Evolutionary conservation across 2,329 filamentous ascomycete genomes (phyloP).

Genomic region (Colletotrichum noveboracense): DNA sequence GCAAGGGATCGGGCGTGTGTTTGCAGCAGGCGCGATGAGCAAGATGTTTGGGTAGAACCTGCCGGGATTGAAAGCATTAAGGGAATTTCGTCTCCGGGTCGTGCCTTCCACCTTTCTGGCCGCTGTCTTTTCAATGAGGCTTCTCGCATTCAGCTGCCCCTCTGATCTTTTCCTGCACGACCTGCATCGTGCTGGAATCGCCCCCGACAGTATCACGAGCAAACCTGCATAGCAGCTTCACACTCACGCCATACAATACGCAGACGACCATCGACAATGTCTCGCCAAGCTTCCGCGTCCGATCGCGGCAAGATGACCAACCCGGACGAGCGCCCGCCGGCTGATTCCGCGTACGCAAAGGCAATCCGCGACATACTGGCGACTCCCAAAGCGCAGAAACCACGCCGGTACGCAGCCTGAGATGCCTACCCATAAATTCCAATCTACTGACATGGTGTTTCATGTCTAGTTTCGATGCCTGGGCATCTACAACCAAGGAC

Average conservation of each 20-base stretch:
- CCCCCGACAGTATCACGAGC: not conserved
- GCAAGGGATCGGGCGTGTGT: not conserved
- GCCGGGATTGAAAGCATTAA: not conserved
- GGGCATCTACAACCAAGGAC: not conserved
- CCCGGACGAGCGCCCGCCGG: not conserved
- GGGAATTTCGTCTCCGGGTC: accelerated
- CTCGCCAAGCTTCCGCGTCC: not conserved
- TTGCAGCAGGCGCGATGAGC: not conserved
- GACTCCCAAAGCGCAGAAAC: not conserved
- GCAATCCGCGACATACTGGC: not conserved
- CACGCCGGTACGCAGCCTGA: not conserved
- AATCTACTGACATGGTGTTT: not conserved
- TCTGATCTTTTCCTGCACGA: not conserved
- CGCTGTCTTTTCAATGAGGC: not conserved
- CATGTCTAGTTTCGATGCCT: not conserved
- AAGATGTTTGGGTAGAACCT: not conserved
- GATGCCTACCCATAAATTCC: not conserved
- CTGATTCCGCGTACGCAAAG: not conserved
- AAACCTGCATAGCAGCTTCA: not conserved
- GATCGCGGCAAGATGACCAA: not conserved
- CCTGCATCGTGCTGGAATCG: not conserved
- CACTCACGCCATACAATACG: not conserved
- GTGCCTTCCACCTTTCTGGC: not conserved
- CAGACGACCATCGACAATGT: not conserved
- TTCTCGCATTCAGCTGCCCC: not conserved